Percentiles rank a stretch among this genome's conserved stretches.
phyloP scores from a whole-genome alignment of 495 filamentous ascomycete genomes.

The Penicillium fimorum region DNA sequence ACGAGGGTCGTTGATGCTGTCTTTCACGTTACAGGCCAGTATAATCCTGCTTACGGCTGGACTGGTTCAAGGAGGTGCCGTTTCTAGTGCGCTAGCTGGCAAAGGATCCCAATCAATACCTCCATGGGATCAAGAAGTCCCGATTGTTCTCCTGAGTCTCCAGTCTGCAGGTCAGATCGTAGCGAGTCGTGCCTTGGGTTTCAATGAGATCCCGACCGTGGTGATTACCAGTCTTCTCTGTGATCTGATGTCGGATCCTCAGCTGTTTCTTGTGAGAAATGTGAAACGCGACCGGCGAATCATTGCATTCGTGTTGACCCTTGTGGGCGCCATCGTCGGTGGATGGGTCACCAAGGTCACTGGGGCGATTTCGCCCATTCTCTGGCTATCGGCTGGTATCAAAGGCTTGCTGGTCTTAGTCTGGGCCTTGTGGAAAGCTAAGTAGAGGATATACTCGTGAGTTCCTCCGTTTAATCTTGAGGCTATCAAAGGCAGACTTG shows the following conservation, averaged over 20 bases:
- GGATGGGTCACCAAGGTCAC: conserved; percentile 59
- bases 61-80: conserved; percentile 46
- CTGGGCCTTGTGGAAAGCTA: conserved; percentile 40
- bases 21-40: conserved; percentile 54
- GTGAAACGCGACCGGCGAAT: conserved; percentile 63
- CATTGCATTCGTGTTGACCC: conserved; percentile 52
- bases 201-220: conserved; percentile 68
- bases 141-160: conserved; percentile 63
- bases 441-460: neutral
- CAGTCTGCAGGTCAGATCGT: conserved; percentile 70
- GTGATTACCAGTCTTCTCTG: conserved; percentile 68
- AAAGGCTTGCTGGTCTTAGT: conserved; percentile 44
- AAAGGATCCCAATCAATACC: conserved; percentile 1
- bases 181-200: conserved; percentile 57
- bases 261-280: conserved; percentile 53
- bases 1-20: conserved; percentile 49
- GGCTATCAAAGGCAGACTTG: neutral
- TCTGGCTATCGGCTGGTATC: conserved; percentile 57
- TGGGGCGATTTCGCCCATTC: conserved; percentile 45
- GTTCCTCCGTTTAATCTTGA: neutral
- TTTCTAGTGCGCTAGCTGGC: conserved; percentile 32
- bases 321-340: conserved; percentile 60
- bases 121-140: conserved; percentile 34
- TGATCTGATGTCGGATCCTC: conserved; percentile 60
- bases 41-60: conserved; percentile 55